Evolutionary conservation across 257 asterid genomes (phyloP).

Genomic region (Gynochthodes officinalis): DNA sequence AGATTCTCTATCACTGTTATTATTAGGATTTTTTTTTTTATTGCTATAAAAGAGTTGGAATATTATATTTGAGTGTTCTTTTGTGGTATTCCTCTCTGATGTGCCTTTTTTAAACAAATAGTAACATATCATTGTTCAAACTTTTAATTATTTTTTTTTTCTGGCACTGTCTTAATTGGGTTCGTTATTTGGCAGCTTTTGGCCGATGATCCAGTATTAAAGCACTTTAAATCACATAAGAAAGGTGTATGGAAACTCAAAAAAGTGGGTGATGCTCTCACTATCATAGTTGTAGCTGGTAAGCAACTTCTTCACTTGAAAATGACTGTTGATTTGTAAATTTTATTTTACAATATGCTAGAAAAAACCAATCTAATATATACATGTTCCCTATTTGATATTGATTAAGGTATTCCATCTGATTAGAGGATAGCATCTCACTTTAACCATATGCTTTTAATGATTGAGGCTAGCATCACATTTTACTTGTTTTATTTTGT

Average conservation of each 20-base stretch:
- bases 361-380: not conserved
- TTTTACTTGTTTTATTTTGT: not conserved
- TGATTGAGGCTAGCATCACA: not conserved
- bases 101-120: too few species aligned
- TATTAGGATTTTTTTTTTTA: too few species aligned
- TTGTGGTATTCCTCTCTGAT: too few species aligned
- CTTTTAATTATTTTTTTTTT: too few species aligned
- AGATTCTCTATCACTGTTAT: too few species aligned
- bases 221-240: not conserved
- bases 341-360: not conserved
- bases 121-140: too few species aligned
- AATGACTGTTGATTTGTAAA: not conserved
- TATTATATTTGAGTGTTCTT: too few species aligned
- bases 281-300: conserved; percentile 47
- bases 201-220: not conserved
- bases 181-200: not conserved
- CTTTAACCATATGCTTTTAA: not conserved
- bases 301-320: conserved; percentile 19
- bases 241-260: not conserved
- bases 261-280: not conserved
- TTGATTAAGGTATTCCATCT: not conserved
- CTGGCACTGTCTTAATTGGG: too few species aligned
- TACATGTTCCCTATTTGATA: not conserved
- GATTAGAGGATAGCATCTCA: not conserved
- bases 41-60: not conserved